phyloP scores from a whole-genome alignment of 1,284 basidiomycete species.

The Agroathelia rolfsii region DNA sequence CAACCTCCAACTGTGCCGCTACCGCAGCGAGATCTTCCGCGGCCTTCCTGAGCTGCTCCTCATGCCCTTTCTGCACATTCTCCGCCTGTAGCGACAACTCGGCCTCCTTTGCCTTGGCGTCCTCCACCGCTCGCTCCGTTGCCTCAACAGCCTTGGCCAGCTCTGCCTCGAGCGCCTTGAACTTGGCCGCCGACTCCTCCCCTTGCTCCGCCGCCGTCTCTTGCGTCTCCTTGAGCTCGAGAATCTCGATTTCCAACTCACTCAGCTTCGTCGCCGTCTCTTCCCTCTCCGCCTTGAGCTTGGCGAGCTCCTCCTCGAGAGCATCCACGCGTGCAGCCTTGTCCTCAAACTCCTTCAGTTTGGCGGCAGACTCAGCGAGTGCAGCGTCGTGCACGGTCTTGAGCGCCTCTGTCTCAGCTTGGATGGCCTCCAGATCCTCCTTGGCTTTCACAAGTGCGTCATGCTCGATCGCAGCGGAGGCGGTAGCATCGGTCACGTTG shows the following conservation, averaged over 20 bases:
- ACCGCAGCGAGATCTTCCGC: slow-evolving; percentile 36
- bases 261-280: slow-evolving; percentile 68
- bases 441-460: slow-evolving; percentile 57
- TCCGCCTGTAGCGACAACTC: slow-evolving; percentile 32
- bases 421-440: slow-evolving; percentile 45
- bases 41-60: slow-evolving; percentile 33
- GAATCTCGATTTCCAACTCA: slow-evolving; percentile 68
- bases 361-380: slow-evolving; percentile 35
- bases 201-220: slow-evolving; percentile 56
- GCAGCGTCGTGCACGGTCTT: slow-evolving; percentile 40
- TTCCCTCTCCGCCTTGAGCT: slow-evolving; percentile 58
- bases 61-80: slow-evolving; percentile 34
- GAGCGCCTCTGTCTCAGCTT: slow-evolving; percentile 42
- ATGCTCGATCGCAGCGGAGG: slow-evolving; percentile 48
- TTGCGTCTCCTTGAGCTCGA: slow-evolving; percentile 66
- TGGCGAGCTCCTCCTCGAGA: slow-evolving; percentile 42
- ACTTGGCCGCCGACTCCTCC: slow-evolving; percentile 31
- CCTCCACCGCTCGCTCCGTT: slow-evolving; percentile 39
- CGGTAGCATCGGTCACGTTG: slow-evolving; percentile 31
- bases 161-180: slow-evolving; percentile 45
- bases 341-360: slow-evolving; percentile 33
- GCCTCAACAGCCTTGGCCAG: slow-evolving; percentile 37
- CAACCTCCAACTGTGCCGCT: slow-evolving; percentile 31
- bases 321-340: slow-evolving; percentile 33
- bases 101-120: slow-evolving; percentile 39